Evolutionary conservation across 805 yeast species (phyloP).

Genomic region (Metschnikowia proteae): DNA sequence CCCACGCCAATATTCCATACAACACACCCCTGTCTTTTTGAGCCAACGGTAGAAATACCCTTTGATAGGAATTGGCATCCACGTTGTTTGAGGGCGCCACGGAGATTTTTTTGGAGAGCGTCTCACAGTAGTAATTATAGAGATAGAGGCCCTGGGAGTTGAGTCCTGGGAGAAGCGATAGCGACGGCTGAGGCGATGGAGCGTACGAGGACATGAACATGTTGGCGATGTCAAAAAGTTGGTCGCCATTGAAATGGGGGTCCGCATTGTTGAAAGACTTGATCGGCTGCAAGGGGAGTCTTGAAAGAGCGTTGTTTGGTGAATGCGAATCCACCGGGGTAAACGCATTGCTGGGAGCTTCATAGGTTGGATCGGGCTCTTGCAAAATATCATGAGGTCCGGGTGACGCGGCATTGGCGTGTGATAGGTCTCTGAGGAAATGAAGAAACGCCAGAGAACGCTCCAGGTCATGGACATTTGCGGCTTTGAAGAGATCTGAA

Average conservation of each 20-base stretch:
- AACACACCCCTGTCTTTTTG: conserved; percentile 48
- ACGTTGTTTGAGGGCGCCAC: conserved; percentile 44
- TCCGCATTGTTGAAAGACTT: background rate
- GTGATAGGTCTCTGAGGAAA: conserved; percentile 24
- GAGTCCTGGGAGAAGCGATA: conserved; percentile 18
- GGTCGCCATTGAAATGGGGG: background rate
- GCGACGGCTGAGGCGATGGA: conserved; percentile 26
- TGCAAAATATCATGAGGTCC: background rate
- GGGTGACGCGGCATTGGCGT: conserved; percentile 6
- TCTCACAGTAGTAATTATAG: conserved; percentile 48
- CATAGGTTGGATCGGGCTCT: background rate
- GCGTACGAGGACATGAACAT: conserved; percentile 21
- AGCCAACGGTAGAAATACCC: conserved; percentile 54
- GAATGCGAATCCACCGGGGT: background rate
- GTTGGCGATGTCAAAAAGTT: conserved; percentile 9
- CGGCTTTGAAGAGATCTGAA: background rate
- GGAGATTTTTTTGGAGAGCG: conserved; percentile 40
- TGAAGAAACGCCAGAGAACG: conserved; percentile 22
- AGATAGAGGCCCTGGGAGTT: conserved; percentile 24
- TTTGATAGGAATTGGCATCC: conserved; percentile 48
- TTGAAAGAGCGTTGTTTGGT: background rate
- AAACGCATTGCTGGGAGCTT: background rate
- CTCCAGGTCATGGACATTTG: conserved; percentile 1
- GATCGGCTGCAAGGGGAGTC: background rate
- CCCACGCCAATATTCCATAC: conserved; percentile 53